phyloP scores from a whole-genome alignment of 805 yeast genomes.

The Blastobotrys terrestris region DNA sequence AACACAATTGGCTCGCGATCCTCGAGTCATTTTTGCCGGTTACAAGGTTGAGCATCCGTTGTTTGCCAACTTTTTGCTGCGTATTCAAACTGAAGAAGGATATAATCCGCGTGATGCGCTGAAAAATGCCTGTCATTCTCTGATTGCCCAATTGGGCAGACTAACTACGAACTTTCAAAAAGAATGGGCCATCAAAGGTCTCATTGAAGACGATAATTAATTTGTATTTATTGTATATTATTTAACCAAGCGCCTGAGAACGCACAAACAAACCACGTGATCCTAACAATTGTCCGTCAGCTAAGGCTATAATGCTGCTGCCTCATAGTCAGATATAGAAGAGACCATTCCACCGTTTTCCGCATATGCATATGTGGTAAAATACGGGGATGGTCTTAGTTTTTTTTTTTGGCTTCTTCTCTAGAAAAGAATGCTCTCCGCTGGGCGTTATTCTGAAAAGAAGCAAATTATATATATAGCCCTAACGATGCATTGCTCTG shows the following conservation, averaged over 20 bases:
- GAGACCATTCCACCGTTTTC: too few species aligned
- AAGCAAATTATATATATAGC: too few species aligned
- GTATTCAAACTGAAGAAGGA: conserved; percentile 94
- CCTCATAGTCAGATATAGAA: too few species aligned
- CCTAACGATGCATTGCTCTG: too few species aligned
- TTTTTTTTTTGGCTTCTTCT: too few species aligned
- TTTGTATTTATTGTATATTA: neutral
- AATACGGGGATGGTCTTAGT: too few species aligned
- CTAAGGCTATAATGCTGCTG: too few species aligned
- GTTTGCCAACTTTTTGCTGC: conserved; percentile 88
- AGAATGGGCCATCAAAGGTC: conserved; percentile 87
- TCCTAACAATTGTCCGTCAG: too few species aligned
- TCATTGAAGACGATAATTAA: conserved; percentile 30
- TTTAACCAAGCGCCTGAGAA: neutral
- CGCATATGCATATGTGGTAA: too few species aligned
- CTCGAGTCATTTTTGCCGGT: conserved; percentile 90
- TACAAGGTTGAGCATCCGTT: conserved; percentile 97
- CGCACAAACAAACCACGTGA: too few species aligned
- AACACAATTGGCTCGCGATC: conserved; percentile 79
- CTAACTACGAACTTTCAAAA: conserved; percentile 73
- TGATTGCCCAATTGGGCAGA: conserved; percentile 71
- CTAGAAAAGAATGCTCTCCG: too few species aligned
- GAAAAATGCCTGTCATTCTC: conserved; percentile 78
- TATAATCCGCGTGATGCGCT: conserved; percentile 87
- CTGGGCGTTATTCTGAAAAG: too few species aligned